Percentiles rank a stretch among this genome's conserved stretches.
Evolutionary conservation across 2,329 filamentous ascomycete genomes (phyloP).

Genomic region (Cercospora sp.): DNA sequence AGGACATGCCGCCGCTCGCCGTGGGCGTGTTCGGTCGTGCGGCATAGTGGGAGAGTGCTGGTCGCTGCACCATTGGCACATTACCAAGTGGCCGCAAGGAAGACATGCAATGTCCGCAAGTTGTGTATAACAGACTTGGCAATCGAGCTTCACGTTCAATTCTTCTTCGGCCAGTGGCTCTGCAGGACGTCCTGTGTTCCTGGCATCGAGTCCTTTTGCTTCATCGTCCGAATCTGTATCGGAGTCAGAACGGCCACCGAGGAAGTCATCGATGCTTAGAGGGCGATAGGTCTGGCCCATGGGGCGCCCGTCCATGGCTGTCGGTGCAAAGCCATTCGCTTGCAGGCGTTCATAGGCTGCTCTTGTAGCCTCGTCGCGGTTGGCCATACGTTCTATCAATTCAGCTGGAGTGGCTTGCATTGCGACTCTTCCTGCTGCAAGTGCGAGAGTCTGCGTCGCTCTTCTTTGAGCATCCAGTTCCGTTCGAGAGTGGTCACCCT

Average conservation of each 20-base stretch:
- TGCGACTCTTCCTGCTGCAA: constrained; percentile 35
- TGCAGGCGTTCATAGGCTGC: constrained; percentile 33
- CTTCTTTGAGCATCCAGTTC: constrained; percentile 35
- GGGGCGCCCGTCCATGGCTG: background rate
- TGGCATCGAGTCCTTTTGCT: constrained; percentile 47
- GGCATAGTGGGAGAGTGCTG: constrained; percentile 50
- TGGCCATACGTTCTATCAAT: constrained; percentile 32
- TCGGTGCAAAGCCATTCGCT: constrained; percentile 23
- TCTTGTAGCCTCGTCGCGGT: constrained; percentile 32
- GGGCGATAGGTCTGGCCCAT: background rate
- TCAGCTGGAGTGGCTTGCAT: constrained; percentile 31
- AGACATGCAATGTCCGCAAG: constrained; percentile 54
- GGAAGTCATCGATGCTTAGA: constrained; percentile 15
- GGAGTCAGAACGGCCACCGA: constrained; percentile 17
- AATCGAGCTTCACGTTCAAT: constrained; percentile 54
- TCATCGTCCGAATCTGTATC: constrained; percentile 32
- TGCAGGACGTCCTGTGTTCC: constrained; percentile 48
- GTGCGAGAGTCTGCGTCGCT: constrained; percentile 30
- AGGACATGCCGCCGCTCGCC: constrained; percentile 45
- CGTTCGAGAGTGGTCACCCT: constrained; percentile 34
- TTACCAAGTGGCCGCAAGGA: constrained; percentile 57
- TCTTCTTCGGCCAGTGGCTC: constrained; percentile 51
- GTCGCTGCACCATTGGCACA: constrained; percentile 59
- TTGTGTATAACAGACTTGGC: constrained; percentile 56
- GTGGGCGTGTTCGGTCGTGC: constrained; percentile 44